Percentiles rank a stretch among this genome's conserved stretches.
These are phyloP conservation scores for Pholiota adiposa DNA, from an alignment of 1,284 basidiomycete genomes.

Conservation along the genomic window DNA sequence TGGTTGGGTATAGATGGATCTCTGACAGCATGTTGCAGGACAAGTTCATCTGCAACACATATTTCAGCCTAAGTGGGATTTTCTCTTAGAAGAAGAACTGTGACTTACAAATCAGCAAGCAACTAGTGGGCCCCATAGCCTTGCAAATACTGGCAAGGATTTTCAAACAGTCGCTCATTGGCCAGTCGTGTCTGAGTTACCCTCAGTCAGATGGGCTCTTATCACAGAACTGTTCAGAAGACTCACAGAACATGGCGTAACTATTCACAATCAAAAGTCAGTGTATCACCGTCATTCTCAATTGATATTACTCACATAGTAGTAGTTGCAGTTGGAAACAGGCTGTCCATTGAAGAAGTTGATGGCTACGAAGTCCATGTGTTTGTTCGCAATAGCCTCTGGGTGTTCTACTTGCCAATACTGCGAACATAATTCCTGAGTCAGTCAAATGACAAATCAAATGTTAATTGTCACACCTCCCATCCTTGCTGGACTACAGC, in stretches of 20 bases:
- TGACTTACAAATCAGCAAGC: conserved; percentile 32
- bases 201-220: neutral
- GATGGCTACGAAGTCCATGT: conserved; percentile 26
- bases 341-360: conserved; percentile 3
- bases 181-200: conserved; percentile 29
- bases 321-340: neutral
- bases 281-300: neutral
- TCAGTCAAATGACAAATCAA: neutral
- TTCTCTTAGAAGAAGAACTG: neutral
- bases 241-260: conserved; percentile 3
- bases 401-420: conserved; percentile 39
- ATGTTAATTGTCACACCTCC: conserved; percentile 7
- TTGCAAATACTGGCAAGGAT: conserved; percentile 28
- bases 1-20: conserved; percentile 2
- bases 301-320: neutral
- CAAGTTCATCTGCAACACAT: conserved; percentile 10
- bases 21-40: conserved; percentile 14
- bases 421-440: conserved; percentile 15
- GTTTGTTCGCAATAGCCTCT: conserved; percentile 34
- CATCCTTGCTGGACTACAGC: conserved; percentile 39
- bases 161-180: conserved; percentile 26
- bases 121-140: conserved; percentile 29
- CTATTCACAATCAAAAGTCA: neutral
- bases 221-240: neutral
- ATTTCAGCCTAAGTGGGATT: neutral